Evolutionary conservation across 148 eudicot species (phyloP), one percentile per base, ranked within the genome.

Genomic region (Fagopyrum homotropicum): DNA sequence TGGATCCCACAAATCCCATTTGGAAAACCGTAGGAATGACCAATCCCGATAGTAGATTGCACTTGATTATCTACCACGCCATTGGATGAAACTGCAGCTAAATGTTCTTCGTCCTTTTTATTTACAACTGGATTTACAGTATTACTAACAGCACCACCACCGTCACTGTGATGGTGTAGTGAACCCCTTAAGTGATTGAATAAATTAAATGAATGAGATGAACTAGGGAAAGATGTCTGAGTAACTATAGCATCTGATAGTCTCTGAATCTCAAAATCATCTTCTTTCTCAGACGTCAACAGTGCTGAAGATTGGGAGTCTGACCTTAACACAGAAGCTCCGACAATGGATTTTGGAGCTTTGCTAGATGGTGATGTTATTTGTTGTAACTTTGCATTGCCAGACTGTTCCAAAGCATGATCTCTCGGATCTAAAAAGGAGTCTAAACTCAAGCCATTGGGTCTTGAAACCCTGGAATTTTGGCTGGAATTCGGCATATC

Each of bases 251-350:
- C 90, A 85, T 87, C 97, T 72, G 78, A 81, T 14, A 74, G 83
- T 76, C 94, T 84, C 78, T 89, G 89, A 66, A 45, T 82, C 79
- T 88, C 83, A 74, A 93, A 87, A 77, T 89, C 90, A 73, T 88
- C 86, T 80, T 86, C 88, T 59, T 74, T 77, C 71, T 77, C 85
- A 72, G 76, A 79, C 63, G 79, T 73, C 72, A 84, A 88, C 43
- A 63, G 51, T 47, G 29, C 82, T 49, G 75, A 80, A 71, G 47
- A 51, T 75, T 61, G 80, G 30, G 77, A 57, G 70, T 83, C 82
- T 75, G 78, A 78, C 59, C 77, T 71, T 72, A 71, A 76, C 75
- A 81, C 83, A 63, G 44, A 4, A 79, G 83, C 63, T 43, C 47
- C 54, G 29, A 82, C 79, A 45, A 73, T 72, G 7, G 79, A 46